These are phyloP conservation scores for Aegilops umbellulata DNA, from an alignment of 176 grass and related monocot species.

Conservation along the genomic window DNA sequence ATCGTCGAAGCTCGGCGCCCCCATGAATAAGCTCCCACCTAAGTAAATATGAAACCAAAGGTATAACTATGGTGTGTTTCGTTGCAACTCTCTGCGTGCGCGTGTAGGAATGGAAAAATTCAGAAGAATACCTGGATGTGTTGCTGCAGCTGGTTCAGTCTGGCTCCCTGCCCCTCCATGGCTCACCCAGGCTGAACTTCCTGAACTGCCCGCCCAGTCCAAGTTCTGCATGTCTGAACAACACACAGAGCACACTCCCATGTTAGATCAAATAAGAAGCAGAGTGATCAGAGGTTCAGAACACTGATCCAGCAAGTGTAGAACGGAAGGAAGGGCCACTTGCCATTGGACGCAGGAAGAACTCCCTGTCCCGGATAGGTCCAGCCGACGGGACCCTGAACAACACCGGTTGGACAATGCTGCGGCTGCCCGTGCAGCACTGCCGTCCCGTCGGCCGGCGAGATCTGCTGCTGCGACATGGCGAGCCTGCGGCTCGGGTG, in stretches of 20 bases:
- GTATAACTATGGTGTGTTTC: neutral
- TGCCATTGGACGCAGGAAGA: slow-evolving; percentile 22
- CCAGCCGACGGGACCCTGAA: slow-evolving; percentile 35
- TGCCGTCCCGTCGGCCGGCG: neutral
- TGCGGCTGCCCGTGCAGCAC: slow-evolving; percentile 17
- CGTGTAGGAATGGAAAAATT: neutral
- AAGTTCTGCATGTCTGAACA: slow-evolving; percentile 35
- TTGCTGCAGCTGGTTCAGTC: neutral
- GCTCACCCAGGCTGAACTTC: slow-evolving; percentile 5
- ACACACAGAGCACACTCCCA: neutral
- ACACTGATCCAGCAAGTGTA: neutral
- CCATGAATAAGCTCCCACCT: slow-evolving; percentile 22
- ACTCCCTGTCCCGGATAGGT: slow-evolving; percentile 13
- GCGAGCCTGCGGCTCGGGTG: slow-evolving; percentile 43
- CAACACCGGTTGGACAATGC: neutral
- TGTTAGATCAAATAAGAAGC: neutral
- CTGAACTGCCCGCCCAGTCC: slow-evolving; percentile 47
- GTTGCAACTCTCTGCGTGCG: neutral
- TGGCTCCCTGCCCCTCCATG: neutral
- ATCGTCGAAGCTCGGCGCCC: slow-evolving; percentile 16
- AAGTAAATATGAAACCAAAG: neutral
- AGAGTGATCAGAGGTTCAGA: neutral
- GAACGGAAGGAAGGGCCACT: neutral
- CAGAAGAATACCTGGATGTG: slow-evolving; percentile 22
- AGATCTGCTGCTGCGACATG: slow-evolving; percentile 23